Evolutionary conservation across 306 rosid genomes (phyloP).

Genomic region (Amphicarpaea edgeworthii): DNA sequence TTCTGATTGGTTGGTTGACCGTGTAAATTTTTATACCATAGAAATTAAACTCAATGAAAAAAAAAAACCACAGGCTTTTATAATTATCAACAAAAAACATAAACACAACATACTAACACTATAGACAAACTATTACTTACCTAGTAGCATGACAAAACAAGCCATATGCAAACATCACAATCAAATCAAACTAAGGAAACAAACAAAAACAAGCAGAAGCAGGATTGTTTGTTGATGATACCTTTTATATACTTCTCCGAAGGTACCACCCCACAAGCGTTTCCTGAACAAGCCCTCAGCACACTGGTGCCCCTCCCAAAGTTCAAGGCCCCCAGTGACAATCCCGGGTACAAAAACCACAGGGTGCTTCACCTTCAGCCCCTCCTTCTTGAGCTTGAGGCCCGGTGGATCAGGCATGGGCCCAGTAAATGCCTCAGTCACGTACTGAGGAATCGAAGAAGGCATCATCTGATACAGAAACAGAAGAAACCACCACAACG

Average conservation of each 20-base stretch:
- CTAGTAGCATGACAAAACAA: slow-evolving; percentile 15
- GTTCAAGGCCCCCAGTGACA: slow-evolving; percentile 83
- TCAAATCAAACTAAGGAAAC: background rate
- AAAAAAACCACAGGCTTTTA: background rate
- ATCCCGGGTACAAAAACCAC: slow-evolving; percentile 88
- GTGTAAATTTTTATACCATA: background rate
- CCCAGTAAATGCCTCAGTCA: slow-evolving; percentile 75
- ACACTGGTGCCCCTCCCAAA: slow-evolving; percentile 88
- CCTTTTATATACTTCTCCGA: slow-evolving; percentile 87
- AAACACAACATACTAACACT: slow-evolving; percentile 10
- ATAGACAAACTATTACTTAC: slow-evolving; percentile 31
- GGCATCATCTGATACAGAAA: slow-evolving; percentile 78
- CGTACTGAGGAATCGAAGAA: slow-evolving; percentile 76
- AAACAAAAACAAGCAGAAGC: slow-evolving; percentile 9
- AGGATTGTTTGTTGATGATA: slow-evolving; percentile 31
- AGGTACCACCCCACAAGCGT: slow-evolving; percentile 86
- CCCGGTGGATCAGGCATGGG: slow-evolving; percentile 88
- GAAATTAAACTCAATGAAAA: background rate
- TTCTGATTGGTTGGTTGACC: background rate
- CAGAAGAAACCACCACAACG: slow-evolving; percentile 77
- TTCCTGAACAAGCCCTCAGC: slow-evolving; percentile 81
- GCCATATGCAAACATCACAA: background rate
- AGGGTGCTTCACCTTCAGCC: slow-evolving; percentile 72
- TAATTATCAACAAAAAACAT: slow-evolving; percentile 19
- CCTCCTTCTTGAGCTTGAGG: slow-evolving; percentile 72